Evolutionary conservation across 1,284 basidiomycete genomes (phyloP), one percentile per base, ranked within the genome.

Genomic region (Ganoderma meredithae): DNA sequence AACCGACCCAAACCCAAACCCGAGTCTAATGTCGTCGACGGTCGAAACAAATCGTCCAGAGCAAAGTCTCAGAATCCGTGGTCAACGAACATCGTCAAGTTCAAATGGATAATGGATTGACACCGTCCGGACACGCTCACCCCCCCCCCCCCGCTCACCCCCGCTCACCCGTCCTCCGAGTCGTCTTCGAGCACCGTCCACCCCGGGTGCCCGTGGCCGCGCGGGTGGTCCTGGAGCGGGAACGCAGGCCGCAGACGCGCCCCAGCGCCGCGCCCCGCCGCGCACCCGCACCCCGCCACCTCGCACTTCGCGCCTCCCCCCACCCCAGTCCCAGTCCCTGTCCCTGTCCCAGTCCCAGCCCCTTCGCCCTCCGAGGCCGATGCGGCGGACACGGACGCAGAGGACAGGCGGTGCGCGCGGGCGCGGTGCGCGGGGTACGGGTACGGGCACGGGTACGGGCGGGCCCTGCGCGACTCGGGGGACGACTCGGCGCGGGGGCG

Each of bases 401-500:
- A 62, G 19, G 47, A 49, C 22, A 58, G 41, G n/a, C 65, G 63
- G 33, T 47, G 63, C 60, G 1, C 68, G 65, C 65, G 65, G 22
- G 43, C 53, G 47, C 58, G 61, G 15, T 67, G 70, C 10, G 65
- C 65, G 8, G 70, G 67, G 67, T 71, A 71, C 61, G 70, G 67
- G 67, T 71, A 71, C 61, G 70, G 67, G 1, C 70, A 71, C 61
- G 70, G 67, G 67, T 71, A 71, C 61, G 70, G 67, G 1, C 70
- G 67, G 49, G 60, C 60, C 19, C 70, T 58, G 25, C 69, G 64
- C 41, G 61, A 36, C 52, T 70, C 69, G 41, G 66, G 60, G 19
- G 69, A 65, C 9, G 69, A 65, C 49, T 66, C 69, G 7, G 69
- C 53, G 55, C 66, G 63, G 7, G 66, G 63, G 1, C 59, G 60